Base-by-base conservation (phyloP, 2,329 filamentous ascomycete genomes). In the Ilyonectria destructans region DNA sequence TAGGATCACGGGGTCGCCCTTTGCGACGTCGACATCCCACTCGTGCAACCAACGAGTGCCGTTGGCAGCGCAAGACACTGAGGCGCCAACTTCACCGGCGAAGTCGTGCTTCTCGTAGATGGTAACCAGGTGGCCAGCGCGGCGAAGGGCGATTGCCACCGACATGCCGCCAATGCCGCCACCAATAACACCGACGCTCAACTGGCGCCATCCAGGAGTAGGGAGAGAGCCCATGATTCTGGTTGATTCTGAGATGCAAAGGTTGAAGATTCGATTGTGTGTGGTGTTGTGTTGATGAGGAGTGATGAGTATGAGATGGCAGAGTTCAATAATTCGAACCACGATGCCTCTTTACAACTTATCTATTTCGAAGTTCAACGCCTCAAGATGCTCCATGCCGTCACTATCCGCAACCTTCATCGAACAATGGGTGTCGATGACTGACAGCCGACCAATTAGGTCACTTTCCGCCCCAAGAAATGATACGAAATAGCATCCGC, bases 1-100 rank as follows among this genome's bases (percentile, higher is more conserved):
- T 56, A 93, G 80, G 1, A 92, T 82, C 2, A 93, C 91, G 0
- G 90, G 90, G 65, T 92, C 87, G 9, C 90, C 91, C 74, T 89
- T 89, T 15, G 81, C 81, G 1, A 93, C 83, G 73, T 93, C 88
- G 1, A 93, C 89, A 0, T 82, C 83, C 91, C 91, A 93, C 77
- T 91, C 89, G 68, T 91, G 87, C 8, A 93, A 81, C 90, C 90
- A 93, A 54, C 89, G 85, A 1, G 90, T 91, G 8, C 91, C 91
- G 73, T 93, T 93, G 10, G 91, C 90, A 1, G 91, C 91, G 73
- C 90, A 92, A 0, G 88, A 90, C 0, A 92, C 86, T 0, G 90
- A 91, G 0, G 90, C 90, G 13, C 91, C 91, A 0, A 91, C 90
- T 76, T 93, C 91, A 15, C 90, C 90, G 0, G 86, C 90, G 71